Evolutionary conservation across 495 filamentous ascomycete genomes (phyloP).

Genomic region (Neurospora cerealis): DNA sequence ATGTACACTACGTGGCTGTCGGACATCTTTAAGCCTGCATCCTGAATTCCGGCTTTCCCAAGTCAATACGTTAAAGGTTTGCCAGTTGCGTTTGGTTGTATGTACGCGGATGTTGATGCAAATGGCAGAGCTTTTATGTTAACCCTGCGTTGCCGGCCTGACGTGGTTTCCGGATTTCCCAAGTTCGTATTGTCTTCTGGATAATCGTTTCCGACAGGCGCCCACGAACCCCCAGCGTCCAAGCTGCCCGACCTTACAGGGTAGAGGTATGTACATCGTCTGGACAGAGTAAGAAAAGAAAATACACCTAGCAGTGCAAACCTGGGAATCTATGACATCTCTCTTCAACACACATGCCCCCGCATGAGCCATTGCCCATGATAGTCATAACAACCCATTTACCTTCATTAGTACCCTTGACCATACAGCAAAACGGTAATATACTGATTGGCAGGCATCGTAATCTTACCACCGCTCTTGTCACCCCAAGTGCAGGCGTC

Average conservation of each 20-base stretch:
- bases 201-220: neutral
- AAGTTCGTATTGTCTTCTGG: neutral
- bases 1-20: too few relatives aligned
- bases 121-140: neutral
- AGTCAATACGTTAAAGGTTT: neutral
- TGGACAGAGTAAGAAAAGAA: neutral
- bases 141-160: neutral
- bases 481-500: neutral
- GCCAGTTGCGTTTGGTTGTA: neutral
- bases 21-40: neutral
- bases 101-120: neutral
- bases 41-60: neutral
- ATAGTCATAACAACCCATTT: neutral
- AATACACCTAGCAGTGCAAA: neutral
- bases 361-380: neutral
- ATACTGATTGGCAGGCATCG: neutral
- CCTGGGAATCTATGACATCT: neutral
- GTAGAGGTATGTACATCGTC: neutral
- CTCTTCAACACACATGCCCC: neutral
- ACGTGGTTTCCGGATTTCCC: neutral
- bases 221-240: neutral
- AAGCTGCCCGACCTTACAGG: neutral
- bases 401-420: neutral
- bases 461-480: neutral
- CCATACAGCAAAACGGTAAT: neutral